Evolutionary conservation across 2,329 filamentous ascomycete species (phyloP).

Genomic region (Aureobasidium mangrovei): DNA sequence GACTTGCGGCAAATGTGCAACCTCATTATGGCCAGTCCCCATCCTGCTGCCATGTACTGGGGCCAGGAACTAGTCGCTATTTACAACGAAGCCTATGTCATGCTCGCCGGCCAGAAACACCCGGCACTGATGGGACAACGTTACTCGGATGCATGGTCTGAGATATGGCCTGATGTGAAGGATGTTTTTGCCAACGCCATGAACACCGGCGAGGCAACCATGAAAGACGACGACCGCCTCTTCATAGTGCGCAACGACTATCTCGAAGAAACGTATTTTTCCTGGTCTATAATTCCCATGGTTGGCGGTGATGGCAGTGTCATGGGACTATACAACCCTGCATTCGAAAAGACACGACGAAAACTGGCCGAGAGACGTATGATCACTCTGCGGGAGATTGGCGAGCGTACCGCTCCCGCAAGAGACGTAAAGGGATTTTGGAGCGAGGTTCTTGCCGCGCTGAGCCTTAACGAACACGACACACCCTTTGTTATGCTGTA

Average conservation of each 20-base stretch:
- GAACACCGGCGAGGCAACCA: constrained; percentile 64
- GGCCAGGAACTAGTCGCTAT: constrained; percentile 59
- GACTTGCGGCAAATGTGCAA: constrained; percentile 73
- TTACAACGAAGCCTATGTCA: constrained; percentile 64
- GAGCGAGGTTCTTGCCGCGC: constrained; percentile 57
- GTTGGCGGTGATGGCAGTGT: constrained; percentile 57
- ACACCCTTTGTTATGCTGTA: constrained; percentile 71
- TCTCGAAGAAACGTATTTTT: constrained; percentile 73
- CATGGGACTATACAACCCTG: constrained; percentile 68
- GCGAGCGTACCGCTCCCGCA: constrained; percentile 65
- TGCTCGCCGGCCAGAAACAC: constrained; percentile 68
- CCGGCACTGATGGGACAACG: constrained; percentile 64
- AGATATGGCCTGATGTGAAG: constrained; percentile 65
- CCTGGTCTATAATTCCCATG: constrained; percentile 72
- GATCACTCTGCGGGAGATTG: constrained; percentile 68
- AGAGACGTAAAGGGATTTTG: constrained; percentile 66
- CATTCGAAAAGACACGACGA: constrained; percentile 70
- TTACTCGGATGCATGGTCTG: constrained; percentile 60
- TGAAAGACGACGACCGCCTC: constrained; percentile 75
- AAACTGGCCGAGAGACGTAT: constrained; percentile 73
- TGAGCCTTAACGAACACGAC: constrained; percentile 67
- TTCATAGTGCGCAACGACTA: constrained; percentile 62
- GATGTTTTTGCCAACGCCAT: constrained; percentile 60
- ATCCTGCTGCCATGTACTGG: constrained; percentile 65
- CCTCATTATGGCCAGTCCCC: constrained; percentile 69